A percentile compares a stretch with the other conserved stretches of the same genome.
Evolutionary conservation across 257 asterid genomes (phyloP).

Genomic region (Petrea volubilis): DNA sequence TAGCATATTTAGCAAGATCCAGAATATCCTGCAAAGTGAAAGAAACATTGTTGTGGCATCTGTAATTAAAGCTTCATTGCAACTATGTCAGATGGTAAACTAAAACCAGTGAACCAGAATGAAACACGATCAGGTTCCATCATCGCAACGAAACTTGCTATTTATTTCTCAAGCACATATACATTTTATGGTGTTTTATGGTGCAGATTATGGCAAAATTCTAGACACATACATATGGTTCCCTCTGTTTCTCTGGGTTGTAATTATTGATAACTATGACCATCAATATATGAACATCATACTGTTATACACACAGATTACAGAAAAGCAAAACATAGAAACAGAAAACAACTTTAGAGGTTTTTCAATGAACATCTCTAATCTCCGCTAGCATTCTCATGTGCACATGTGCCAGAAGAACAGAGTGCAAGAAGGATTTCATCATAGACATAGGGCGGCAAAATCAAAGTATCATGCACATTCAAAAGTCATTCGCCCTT

Average conservation of each 20-base stretch:
- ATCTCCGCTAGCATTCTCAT: neutral
- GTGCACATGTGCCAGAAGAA: neutral
- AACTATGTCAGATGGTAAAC: neutral
- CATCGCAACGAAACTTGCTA: too few species aligned
- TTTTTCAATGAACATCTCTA: neutral
- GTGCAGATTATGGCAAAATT: neutral
- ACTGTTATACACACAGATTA: neutral
- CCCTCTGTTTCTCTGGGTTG: neutral
- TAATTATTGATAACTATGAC: conserved; percentile 4
- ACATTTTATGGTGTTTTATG: too few species aligned
- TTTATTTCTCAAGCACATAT: neutral
- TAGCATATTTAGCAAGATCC: conserved; percentile 83
- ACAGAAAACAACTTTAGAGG: neutral
- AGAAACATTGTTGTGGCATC: conserved; percentile 1
- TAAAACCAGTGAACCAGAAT: conserved; percentile 1
- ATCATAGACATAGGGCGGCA: neutral
- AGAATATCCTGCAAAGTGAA: conserved; percentile 71
- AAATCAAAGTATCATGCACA: neutral
- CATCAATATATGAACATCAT: neutral
- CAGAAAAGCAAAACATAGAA: neutral
- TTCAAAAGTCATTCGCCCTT: conserved; percentile 14
- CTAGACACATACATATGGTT: neutral
- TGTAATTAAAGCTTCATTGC: neutral
- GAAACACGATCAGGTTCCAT: neutral
- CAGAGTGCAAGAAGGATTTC: neutral